These are phyloP conservation scores for Mortierella hygrophila DNA, from an alignment of 192 early-diverging fungal species.

Conservation along the genomic window DNA sequence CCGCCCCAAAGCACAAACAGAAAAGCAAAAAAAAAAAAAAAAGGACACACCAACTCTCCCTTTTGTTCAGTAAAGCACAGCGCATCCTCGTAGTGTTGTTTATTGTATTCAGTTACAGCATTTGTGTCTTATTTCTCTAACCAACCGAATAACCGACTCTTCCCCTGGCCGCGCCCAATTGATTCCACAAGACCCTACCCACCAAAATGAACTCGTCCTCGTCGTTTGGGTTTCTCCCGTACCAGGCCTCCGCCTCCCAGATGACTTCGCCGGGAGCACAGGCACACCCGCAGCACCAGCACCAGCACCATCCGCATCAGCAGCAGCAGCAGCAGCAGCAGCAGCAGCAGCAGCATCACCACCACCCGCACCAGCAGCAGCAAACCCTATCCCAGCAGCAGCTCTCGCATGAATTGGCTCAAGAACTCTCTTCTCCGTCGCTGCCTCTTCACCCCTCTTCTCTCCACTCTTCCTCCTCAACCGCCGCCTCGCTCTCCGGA, in stretches of 20 bases:
- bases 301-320: not conserved
- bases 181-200: not conserved
- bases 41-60: not conserved
- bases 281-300: slow-evolving; percentile 10
- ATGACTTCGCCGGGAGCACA: slow-evolving; percentile 31
- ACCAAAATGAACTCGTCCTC: slow-evolving; percentile 30
- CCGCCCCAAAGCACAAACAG: not conserved
- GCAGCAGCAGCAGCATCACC: not conserved
- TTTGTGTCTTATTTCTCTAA: slow-evolving; percentile 10
- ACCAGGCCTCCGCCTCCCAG: slow-evolving; percentile 23
- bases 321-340: slow-evolving; percentile 21
- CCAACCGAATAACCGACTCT: slow-evolving; percentile 9
- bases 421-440: slow-evolving; percentile 26
- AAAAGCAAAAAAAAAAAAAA: not conserved
- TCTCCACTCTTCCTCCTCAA: slow-evolving; percentile 14
- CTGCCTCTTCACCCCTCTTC: slow-evolving; percentile 25
- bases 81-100: not conserved
- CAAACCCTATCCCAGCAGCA: slow-evolving; percentile 21
- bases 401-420: slow-evolving; percentile 24
- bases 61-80: slow-evolving; percentile 4
- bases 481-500: slow-evolving; percentile 15
- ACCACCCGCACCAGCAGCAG: slow-evolving; percentile 16
- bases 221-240: slow-evolving; percentile 34
- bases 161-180: not conserved
- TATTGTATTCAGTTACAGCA: not conserved